Conservation (phyloP, 805 yeast species). For the Sungouiella thailandica region DNA sequence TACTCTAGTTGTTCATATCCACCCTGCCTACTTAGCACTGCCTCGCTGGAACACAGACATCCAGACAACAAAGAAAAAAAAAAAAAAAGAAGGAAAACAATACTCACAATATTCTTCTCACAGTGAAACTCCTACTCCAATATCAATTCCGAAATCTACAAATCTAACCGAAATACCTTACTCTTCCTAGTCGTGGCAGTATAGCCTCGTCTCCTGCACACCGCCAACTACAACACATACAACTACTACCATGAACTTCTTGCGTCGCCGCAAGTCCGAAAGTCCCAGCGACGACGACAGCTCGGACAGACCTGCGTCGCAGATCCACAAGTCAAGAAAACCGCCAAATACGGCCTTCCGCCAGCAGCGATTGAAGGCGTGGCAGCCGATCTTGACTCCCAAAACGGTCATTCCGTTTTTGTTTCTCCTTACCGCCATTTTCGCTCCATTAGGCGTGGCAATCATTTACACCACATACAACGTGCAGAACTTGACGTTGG, state of each 20-base stretch:
- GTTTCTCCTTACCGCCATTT: constrained; percentile 66
- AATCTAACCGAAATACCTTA: too few species aligned
- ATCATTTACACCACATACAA: constrained; percentile 71
- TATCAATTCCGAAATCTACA: too few species aligned
- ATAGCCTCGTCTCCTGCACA: not conserved
- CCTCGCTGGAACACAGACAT: too few species aligned
- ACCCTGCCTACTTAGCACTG: too few species aligned
- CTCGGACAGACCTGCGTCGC: constrained; percentile 12
- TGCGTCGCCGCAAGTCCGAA: constrained; percentile 27
- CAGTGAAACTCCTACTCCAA: too few species aligned
- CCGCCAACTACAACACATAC: not conserved
- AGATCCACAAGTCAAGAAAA: constrained; percentile 29
- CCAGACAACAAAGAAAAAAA: too few species aligned
- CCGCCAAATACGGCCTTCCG: constrained; percentile 71
- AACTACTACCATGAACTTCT: constrained; percentile 23
- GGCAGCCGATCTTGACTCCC: constrained; percentile 90
- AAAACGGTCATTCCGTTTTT: constrained; percentile 84
- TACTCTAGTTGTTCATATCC: too few species aligned
- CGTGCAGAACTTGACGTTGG: constrained; percentile 69
- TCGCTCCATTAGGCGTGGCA: constrained; percentile 89
- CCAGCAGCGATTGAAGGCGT: constrained; percentile 65
- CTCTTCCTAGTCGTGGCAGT: too few species aligned
- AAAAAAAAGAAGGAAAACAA: not conserved
- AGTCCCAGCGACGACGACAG: constrained; percentile 12
- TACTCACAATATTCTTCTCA: not conserved